phyloP scores from a whole-genome alignment of 176 grass and related monocot species.

The barley (Hordeum vulgare) region DNA sequence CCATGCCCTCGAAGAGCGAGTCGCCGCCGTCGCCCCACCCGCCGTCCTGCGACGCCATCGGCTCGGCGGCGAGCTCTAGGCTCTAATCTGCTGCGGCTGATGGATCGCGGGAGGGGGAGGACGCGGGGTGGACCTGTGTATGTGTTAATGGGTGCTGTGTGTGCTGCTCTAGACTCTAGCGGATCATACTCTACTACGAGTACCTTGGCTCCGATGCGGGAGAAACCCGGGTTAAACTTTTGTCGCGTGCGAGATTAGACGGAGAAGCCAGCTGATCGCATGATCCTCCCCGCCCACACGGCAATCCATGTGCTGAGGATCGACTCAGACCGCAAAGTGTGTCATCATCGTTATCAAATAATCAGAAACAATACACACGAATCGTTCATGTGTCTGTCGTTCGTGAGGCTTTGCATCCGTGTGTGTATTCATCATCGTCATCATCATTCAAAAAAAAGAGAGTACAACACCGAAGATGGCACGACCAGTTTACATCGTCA shows the following conservation, averaged over 20 bases:
- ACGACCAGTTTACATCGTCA: too few relatives aligned
- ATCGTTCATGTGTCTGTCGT: too few relatives aligned
- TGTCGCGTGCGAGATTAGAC: conserved; percentile 1
- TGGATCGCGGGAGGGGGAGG: background rate
- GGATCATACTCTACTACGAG: background rate
- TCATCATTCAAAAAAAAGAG: too few relatives aligned
- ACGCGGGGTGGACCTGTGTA: background rate
- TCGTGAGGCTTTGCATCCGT: too few relatives aligned
- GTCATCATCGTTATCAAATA: background rate
- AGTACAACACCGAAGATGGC: too few relatives aligned
- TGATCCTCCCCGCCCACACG: background rate
- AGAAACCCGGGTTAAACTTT: background rate
- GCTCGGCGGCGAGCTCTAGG: background rate
- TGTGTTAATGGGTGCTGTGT: background rate
- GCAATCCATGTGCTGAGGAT: background rate
- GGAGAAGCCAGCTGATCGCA: background rate
- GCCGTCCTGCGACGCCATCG: conserved; percentile 47
- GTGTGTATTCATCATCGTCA: too few relatives aligned
- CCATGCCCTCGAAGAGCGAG: conserved; percentile 96
- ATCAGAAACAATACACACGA: too few relatives aligned
- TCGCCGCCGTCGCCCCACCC: conserved; percentile 37
- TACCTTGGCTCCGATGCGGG: background rate
- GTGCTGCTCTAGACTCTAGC: background rate
- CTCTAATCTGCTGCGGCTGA: background rate
- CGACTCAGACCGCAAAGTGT: background rate